Percentiles rank a stretch among this genome's conserved stretches.
These are phyloP conservation scores for Candolleomyces eurysporus DNA, from an alignment of 768 basidiomycete species.

Conservation along the genomic window DNA sequence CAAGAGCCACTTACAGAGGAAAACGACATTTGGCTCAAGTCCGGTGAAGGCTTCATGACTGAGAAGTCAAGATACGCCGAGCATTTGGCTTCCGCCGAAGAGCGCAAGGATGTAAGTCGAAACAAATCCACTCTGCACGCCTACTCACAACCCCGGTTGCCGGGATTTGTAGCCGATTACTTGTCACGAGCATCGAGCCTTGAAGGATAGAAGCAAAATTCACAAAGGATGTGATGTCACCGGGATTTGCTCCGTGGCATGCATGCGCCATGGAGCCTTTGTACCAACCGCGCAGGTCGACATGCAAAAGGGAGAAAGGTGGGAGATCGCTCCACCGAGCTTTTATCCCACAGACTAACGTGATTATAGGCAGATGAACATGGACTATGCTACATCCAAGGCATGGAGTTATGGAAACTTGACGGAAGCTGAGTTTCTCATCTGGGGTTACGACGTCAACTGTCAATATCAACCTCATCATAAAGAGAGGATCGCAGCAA, in stretches of 20 bases:
- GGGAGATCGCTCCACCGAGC: constrained; percentile 16
- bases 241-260: constrained; percentile 16
- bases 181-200: constrained; percentile 7
- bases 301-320: constrained; percentile 23
- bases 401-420: no score
- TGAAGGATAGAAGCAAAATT: background rate
- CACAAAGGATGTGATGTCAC: constrained; percentile 9
- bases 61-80: background rate
- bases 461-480: no score
- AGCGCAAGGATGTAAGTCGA: constrained; percentile 2
- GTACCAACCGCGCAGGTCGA: constrained; percentile 11
- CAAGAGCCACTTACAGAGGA: constrained; percentile 1
- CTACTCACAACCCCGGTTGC: background rate
- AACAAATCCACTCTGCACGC: no score
- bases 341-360: no score
- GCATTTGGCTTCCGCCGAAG: constrained; percentile 1
- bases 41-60: constrained; percentile 14
- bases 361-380: constrained; percentile 17
- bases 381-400: constrained; percentile 21
- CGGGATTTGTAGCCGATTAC: background rate
- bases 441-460: no score
- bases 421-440: no score
- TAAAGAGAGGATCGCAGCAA: no score
- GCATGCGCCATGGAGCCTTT: constrained; percentile 21
- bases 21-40: constrained; percentile 9